phyloP scores from a whole-genome alignment of 73 alveolate species.

The Stentor roeselii region DNA sequence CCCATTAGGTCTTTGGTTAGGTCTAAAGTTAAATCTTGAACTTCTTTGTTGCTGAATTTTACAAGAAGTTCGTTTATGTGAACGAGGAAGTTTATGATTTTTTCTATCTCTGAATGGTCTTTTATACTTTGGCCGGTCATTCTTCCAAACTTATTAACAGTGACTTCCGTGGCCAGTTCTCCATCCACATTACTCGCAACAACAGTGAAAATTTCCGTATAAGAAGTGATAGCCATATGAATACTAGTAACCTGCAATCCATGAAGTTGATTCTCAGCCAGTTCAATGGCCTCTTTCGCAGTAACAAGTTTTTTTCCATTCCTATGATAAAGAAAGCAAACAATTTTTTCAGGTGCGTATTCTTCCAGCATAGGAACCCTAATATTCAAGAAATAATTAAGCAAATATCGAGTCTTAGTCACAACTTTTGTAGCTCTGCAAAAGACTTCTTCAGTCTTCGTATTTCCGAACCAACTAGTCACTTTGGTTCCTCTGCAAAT shows the following conservation, averaged over 20 bases:
- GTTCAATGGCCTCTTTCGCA: conserved; percentile 12
- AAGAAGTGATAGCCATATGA: conserved; percentile 16
- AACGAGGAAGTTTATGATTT: not conserved
- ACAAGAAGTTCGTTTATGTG: not conserved
- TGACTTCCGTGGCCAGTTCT: not conserved
- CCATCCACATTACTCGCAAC: not conserved
- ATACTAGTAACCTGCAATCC: conserved; percentile 9
- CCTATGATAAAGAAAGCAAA: conserved; percentile 4
- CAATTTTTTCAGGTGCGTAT: conserved; percentile 14
- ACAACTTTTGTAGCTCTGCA: not conserved
- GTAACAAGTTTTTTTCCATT: not conserved
- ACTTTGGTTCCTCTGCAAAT: conserved; percentile 21
- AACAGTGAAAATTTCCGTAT: not conserved
- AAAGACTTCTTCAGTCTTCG: not conserved
- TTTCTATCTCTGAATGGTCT: not conserved
- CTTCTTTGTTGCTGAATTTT: not conserved
- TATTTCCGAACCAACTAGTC: not conserved
- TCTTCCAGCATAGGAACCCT: conserved; percentile 18
- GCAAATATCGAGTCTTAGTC: not conserved
- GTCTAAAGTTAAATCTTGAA: not conserved
- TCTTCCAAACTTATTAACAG: not conserved
- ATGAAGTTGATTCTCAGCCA: conserved; percentile 6
- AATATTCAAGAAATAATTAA: not conserved
- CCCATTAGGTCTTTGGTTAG: not conserved
- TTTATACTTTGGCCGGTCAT: not conserved